These are phyloP conservation scores for Ascochyta viciae-villosae DNA, from an alignment of 2,329 filamentous ascomycete species.

Conservation along the genomic window DNA sequence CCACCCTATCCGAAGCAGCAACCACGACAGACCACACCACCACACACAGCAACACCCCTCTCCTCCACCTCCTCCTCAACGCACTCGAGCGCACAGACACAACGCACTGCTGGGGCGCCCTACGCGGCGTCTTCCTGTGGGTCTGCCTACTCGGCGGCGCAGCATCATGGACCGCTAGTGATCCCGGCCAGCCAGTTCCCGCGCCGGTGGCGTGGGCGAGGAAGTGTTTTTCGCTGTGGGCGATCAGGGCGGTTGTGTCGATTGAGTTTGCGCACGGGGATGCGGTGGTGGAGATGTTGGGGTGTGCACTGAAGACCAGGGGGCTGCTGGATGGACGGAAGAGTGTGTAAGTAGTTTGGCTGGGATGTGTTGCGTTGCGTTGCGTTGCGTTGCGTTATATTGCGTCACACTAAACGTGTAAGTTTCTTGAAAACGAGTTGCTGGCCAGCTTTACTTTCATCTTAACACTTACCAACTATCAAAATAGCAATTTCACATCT, in stretches of 20 bases:
- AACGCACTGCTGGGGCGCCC: conserved; percentile 30
- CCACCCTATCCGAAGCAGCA: conserved; percentile 34
- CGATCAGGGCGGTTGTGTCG: conserved; percentile 29
- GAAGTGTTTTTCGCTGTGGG: conserved; percentile 42
- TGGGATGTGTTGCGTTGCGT: too few species aligned
- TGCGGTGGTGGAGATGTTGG: conserved; percentile 31
- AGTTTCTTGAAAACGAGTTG: too few species aligned
- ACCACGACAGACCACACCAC: neutral
- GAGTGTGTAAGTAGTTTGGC: neutral
- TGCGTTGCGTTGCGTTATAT: too few species aligned
- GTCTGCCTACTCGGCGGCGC: conserved; percentile 41
- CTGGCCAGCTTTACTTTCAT: too few species aligned
- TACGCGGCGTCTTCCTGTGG: conserved; percentile 43
- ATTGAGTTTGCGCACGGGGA: conserved; percentile 31
- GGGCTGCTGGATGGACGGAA: conserved; percentile 20
- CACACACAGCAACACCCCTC: neutral
- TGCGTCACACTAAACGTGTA: too few species aligned
- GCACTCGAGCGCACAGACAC: conserved; percentile 36
- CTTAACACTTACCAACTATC: too few species aligned
- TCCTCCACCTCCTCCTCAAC: conserved; percentile 33
- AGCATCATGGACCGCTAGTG: conserved; percentile 28
- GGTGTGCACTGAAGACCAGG: conserved; percentile 37
- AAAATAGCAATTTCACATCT: too few species aligned
- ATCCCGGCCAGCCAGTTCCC: conserved; percentile 12
- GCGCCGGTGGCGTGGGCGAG: conserved; percentile 28